Percentiles rank a stretch among this genome's conserved stretches.
Evolutionary conservation across 306 rosid species (phyloP).

Genomic region (Dalbergia cultrata): DNA sequence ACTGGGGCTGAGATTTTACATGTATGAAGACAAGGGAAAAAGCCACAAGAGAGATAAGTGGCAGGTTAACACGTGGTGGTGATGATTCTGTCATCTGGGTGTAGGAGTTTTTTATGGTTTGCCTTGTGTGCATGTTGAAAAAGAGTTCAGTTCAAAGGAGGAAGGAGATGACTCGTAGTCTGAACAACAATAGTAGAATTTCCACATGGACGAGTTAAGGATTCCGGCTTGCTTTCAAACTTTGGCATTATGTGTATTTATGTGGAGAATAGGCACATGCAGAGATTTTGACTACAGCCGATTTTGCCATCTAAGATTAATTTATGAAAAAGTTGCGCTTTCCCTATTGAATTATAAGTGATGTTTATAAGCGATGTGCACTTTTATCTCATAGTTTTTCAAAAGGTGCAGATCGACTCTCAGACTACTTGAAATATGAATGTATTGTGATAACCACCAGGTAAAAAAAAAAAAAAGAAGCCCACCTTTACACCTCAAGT

Average conservation of each 20-base stretch:
- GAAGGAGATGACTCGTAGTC: constrained; percentile 2
- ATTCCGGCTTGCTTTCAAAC: neutral
- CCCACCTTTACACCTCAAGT: too few relatives aligned
- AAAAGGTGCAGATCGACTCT: too few relatives aligned
- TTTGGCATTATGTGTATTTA: too few relatives aligned
- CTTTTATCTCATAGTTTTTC: too few relatives aligned
- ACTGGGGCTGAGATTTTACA: constrained; percentile 53
- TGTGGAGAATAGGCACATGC: too few relatives aligned
- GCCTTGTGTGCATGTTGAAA: constrained; percentile 3
- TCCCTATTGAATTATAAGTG: too few relatives aligned
- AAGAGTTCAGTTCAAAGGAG: neutral
- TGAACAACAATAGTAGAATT: too few relatives aligned
- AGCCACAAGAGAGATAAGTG: constrained; percentile 31
- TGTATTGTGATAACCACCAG: too few relatives aligned
- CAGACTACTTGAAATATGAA: too few relatives aligned
- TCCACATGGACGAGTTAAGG: neutral
- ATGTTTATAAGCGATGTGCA: too few relatives aligned
- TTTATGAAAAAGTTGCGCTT: too few relatives aligned
- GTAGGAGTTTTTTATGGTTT: neutral
- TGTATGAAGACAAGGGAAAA: constrained; percentile 34
- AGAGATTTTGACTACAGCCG: neutral
- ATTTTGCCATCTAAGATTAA: neutral
- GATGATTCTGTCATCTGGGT: constrained; percentile 48
- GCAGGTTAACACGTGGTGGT: neutral
- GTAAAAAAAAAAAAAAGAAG: too few relatives aligned